Evolutionary conservation across 108 stramenopile genomes (phyloP).

Genomic region (Aurantiochytrium sp.): DNA sequence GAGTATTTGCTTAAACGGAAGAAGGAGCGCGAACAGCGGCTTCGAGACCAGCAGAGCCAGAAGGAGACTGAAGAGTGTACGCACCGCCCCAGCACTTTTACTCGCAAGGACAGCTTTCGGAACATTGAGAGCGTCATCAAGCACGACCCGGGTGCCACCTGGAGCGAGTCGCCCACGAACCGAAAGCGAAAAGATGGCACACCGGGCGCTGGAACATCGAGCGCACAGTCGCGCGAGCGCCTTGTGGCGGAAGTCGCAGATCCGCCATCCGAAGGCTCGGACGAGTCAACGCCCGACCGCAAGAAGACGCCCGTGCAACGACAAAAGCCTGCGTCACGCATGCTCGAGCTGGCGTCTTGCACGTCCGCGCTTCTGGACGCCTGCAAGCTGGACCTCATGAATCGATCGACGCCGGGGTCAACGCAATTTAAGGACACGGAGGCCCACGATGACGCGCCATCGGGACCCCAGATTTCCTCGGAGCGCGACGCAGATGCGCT

Average conservation of each 20-base stretch:
- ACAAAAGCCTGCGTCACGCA: not conserved
- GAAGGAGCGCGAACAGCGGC: not conserved
- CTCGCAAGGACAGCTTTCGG: not conserved
- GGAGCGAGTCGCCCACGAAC: not conserved
- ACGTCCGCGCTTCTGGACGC: not conserved
- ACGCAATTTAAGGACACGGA: too few relatives aligned
- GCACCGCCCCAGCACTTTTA: not conserved
- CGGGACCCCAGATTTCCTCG: too few relatives aligned
- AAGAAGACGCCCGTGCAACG: not conserved
- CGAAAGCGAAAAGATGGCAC: too few relatives aligned
- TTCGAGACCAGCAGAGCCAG: not conserved
- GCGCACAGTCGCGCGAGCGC: not conserved
- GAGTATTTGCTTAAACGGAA: constrained; percentile 1
- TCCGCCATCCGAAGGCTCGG: not conserved
- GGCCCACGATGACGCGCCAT: too few relatives aligned
- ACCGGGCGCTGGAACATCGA: too few relatives aligned
- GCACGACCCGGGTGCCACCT: not conserved
- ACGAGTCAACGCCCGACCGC: not conserved
- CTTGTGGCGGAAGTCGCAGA: not conserved
- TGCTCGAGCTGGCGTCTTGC: not conserved
- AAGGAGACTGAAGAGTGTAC: not conserved
- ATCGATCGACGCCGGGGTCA: not conserved
- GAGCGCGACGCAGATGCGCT: not conserved
- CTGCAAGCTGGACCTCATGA: not conserved
- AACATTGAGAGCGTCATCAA: constrained; percentile 7